Evolutionary conservation across 1,139 yeast genomes (phyloP).

Genomic region (Citeromyces hawaiiensis): DNA sequence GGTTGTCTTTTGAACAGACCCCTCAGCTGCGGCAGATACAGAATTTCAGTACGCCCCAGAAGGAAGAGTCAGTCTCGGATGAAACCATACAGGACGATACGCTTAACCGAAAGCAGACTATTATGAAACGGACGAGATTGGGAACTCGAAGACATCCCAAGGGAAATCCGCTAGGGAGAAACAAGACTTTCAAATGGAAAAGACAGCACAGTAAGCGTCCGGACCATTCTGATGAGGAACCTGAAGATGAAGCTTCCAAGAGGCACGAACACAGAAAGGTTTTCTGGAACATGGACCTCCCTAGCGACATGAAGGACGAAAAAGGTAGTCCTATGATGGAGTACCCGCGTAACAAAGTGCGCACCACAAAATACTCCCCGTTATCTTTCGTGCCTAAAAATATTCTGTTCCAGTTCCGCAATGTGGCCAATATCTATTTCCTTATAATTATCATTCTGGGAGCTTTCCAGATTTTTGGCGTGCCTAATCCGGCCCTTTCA

Average conservation of each 20-base stretch:
- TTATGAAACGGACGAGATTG: constrained; percentile 74
- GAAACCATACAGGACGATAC: constrained; percentile 8
- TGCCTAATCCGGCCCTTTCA: constrained; percentile 38
- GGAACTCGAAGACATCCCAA: constrained; percentile 75
- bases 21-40: constrained; percentile 1
- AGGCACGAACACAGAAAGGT: constrained; percentile 35
- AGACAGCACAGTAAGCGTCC: constrained; percentile 6
- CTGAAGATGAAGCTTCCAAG: constrained; percentile 14
- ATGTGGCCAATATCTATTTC: constrained; percentile 44
- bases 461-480: constrained; percentile 39
- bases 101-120: constrained; percentile 12
- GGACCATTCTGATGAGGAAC: constrained; percentile 7
- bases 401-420: constrained; percentile 33
- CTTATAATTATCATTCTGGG: constrained; percentile 37
- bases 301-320: constrained; percentile 45
- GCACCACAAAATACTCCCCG: constrained; percentile 51
- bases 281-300: constrained; percentile 59
- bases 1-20: constrained; percentile 3
- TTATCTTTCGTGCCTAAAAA: constrained; percentile 40
- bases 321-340: constrained; percentile 39
- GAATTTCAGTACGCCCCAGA: constrained; percentile 5
- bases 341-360: constrained; percentile 41
- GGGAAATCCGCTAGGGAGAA: constrained; percentile 49
- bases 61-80: constrained; percentile 8
- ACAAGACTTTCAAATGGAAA: constrained; percentile 23